These are phyloP conservation scores for Artomyces pyxidatus DNA, from an alignment of 768 basidiomycete species.

Conservation along the genomic window DNA sequence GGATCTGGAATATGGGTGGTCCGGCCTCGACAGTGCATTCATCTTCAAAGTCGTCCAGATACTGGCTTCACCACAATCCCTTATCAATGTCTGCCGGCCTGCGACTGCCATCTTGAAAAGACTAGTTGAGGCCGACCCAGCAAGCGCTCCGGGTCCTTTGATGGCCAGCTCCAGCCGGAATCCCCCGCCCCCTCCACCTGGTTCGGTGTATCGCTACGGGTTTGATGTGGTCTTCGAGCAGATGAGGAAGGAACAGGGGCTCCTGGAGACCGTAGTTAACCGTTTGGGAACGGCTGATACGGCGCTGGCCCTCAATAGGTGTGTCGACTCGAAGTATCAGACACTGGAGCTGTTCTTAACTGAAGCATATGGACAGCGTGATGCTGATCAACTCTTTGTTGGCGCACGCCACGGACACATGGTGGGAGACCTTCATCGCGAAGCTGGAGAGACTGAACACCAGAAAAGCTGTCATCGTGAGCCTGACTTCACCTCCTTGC, in stretches of 20 bases:
- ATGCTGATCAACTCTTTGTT: slow-evolving; percentile 85
- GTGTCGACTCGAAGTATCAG: slow-evolving; percentile 9
- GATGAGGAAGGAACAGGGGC: slow-evolving; percentile 62
- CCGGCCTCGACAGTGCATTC: slow-evolving; percentile 60
- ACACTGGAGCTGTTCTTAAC: slow-evolving; percentile 10
- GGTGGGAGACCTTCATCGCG: slow-evolving; percentile 73
- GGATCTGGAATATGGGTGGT: slow-evolving; percentile 82
- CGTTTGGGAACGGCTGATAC: slow-evolving; percentile 77
- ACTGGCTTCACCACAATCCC: slow-evolving; percentile 62
- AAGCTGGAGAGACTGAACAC: slow-evolving; percentile 73
- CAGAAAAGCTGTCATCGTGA: slow-evolving; percentile 72
- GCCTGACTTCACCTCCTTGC: slow-evolving; percentile 27
- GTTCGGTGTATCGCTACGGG: slow-evolving; percentile 78
- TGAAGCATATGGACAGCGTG: slow-evolving; percentile 43
- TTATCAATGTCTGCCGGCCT: slow-evolving; percentile 87
- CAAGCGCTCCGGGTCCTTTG: slow-evolving; percentile 50
- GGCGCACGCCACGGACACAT: slow-evolving; percentile 65
- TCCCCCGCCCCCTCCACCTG: slow-evolving; percentile 46
- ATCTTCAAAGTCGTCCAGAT: slow-evolving; percentile 74
- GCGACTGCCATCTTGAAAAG: slow-evolving; percentile 87
- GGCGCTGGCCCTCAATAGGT: slow-evolving; percentile 81
- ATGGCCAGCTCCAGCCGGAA: slow-evolving; percentile 52
- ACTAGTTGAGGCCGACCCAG: slow-evolving; percentile 80
- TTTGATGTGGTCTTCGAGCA: slow-evolving; percentile 77
- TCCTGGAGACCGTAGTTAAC: slow-evolving; percentile 77